Base-by-base conservation (phyloP, 2,329 filamentous ascomycete genomes). In the Alternaria burnsii region DNA sequence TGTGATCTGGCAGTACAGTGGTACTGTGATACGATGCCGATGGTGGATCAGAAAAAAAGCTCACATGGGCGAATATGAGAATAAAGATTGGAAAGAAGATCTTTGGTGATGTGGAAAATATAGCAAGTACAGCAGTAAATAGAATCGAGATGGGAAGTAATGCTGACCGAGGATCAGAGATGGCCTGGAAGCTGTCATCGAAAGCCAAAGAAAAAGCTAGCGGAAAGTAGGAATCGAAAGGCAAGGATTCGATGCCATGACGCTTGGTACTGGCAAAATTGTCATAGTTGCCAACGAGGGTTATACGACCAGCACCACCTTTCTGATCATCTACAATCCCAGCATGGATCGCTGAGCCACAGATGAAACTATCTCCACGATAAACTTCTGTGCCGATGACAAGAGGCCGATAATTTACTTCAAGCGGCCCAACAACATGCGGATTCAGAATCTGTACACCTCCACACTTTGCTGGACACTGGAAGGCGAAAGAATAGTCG, bases 311-410 rank as follows among this genome's bases (percentile, higher is more conserved):
- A 70, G 93, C 97, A 1, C 93, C 93, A 34, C 93, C 93, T 41
- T 85, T 81, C 0, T 82, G 78, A 70, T 92, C 86, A 30, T 85
- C 85, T 52, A 95, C 86, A 63, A 93, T 82, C 11, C 93, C 93
- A 1, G 92, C 88, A 74, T 97, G 93, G 48, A 97, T 90, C 32
- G 92, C 93, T n/a, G 93, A 86, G 59, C 88, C 89, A 74, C 93
- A 97, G 51, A 97, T 88, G 77, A 92, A 96, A 43, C 92, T 95
- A 78, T 97, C 93, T 4, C 92, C 93, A n/a, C 95, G 90, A 76
- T 98, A 98, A 4, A 90, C 81, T 0, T 88, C 84, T 4, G 84
- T 84, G 20, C 86, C 86, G 30, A 88, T 77, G 1, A 88, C 84
- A 1, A 88, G 72, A 5, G 80, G 81, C 32, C 80, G 80, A 67